A percentile compares a stretch with the other conserved stretches of the same genome.
Conservation (phyloP, 768 basidiomycete genomes). For the Boletus vinaceobasis region DNA sequence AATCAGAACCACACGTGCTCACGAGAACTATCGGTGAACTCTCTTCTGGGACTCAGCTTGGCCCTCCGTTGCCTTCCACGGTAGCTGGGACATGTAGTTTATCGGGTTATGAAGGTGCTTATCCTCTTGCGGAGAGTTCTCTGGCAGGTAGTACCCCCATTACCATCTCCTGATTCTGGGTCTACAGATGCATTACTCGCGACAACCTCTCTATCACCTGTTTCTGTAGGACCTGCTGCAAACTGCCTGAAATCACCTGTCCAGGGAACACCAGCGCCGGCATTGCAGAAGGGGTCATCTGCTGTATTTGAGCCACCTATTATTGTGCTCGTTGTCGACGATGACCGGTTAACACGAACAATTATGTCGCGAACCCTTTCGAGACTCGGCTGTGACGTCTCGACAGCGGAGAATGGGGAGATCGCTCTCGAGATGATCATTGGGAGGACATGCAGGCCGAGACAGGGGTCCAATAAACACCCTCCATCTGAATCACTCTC, state of each 20-base stretch:
- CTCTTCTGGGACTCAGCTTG: constrained; percentile 36
- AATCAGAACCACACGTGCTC: constrained; percentile 31
- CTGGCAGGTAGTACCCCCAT: neutral
- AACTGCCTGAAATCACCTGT: constrained; percentile 11
- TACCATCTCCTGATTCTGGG: constrained; percentile 3
- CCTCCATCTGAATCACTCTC: neutral
- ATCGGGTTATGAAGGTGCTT: neutral
- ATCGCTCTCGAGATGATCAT: constrained; percentile 71
- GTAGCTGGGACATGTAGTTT: neutral
- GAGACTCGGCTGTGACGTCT: constrained; percentile 76
- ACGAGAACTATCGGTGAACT: constrained; percentile 44
- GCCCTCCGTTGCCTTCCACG: constrained; percentile 17
- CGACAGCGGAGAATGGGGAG: constrained; percentile 81
- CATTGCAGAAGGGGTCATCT: constrained; percentile 8
- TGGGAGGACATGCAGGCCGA: constrained; percentile 27
- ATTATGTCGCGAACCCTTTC: constrained; percentile 77
- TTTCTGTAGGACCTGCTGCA: constrained; percentile 5
- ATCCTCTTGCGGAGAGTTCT: neutral
- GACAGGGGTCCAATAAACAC: neutral
- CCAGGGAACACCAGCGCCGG: constrained; percentile 8
- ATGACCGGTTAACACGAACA: constrained; percentile 75
- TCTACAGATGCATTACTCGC: neutral
- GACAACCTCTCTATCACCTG: neutral
- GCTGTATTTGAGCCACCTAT: constrained; percentile 47
- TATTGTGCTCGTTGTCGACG: constrained; percentile 77